Conservation (phyloP, 805 yeast genomes). For the Yamadazyma kitorensis region DNA sequence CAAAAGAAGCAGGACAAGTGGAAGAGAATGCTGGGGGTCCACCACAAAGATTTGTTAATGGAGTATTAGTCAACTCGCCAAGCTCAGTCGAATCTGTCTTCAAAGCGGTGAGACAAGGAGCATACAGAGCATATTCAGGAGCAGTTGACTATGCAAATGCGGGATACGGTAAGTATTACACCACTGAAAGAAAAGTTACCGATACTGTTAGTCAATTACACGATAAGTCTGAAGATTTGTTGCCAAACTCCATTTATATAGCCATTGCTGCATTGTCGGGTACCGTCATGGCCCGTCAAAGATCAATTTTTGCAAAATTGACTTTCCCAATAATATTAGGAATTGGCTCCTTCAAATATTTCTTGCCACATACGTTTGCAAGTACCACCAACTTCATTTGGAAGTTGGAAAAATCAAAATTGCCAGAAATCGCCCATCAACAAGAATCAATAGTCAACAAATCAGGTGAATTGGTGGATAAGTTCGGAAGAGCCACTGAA, state of each 20-base stretch:
- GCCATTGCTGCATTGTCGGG: conserved; percentile 71
- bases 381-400: conserved; percentile 59
- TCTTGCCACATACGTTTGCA: conserved; percentile 68
- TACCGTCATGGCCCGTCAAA: conserved; percentile 66
- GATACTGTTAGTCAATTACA: conserved; percentile 63
- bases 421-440: conserved; percentile 62
- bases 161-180: conserved; percentile 49
- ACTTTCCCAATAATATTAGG: conserved; percentile 62
- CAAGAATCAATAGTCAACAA: conserved; percentile 51
- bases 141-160: conserved; percentile 38
- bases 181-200: conserved; percentile 62
- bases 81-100: conserved; percentile 47
- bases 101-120: conserved; percentile 42
- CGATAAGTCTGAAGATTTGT: conserved; percentile 60
- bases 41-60: conserved; percentile 51
- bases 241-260: conserved; percentile 70
- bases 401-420: conserved; percentile 54
- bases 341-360: conserved; percentile 58
- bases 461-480: conserved; percentile 43
- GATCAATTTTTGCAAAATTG: conserved; percentile 53
- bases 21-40: too few species aligned
- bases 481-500: conserved; percentile 42
- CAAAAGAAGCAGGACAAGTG: conserved; percentile 35
- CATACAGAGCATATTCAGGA: conserved; percentile 22
- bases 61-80: conserved; percentile 55